phyloP scores from a whole-genome alignment of 306 rosid species.

The Macrotyloma uniflorum region DNA sequence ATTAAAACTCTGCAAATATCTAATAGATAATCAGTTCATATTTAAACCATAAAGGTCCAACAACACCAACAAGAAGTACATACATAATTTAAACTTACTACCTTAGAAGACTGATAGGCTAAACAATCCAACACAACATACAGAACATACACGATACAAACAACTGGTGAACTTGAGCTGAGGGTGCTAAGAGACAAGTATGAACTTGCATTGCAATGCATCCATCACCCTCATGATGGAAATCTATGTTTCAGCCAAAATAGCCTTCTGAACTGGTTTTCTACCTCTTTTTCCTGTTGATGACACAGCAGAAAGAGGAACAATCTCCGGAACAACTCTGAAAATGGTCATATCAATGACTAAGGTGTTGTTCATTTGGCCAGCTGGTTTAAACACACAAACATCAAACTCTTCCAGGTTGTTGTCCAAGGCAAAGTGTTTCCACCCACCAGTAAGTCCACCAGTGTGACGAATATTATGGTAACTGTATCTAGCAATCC shows the following conservation, averaged over 20 bases:
- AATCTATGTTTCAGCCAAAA: background rate
- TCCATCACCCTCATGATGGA: background rate
- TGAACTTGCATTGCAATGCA: conserved; percentile 16
- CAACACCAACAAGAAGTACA: background rate
- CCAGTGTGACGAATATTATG: conserved; percentile 41
- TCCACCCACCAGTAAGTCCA: conserved; percentile 74
- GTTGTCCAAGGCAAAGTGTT: conserved; percentile 57
- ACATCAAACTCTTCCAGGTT: conserved; percentile 72
- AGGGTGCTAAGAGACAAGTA: background rate
- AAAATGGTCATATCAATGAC: conserved; percentile 61
- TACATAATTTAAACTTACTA: background rate
- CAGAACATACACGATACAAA: conserved; percentile 3
- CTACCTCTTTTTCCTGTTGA: conserved; percentile 25
- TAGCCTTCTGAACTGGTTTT: background rate
- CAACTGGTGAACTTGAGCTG: background rate
- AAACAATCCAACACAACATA: conserved; percentile 22
- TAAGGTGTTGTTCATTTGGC: background rate
- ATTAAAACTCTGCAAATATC: background rate
- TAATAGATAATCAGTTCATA: background rate
- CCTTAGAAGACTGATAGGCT: background rate
- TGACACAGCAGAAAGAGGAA: conserved; percentile 34
- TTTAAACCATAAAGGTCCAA: background rate
- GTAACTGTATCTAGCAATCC: conserved; percentile 51
- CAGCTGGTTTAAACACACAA: conserved; percentile 58
- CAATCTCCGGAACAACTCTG: conserved; percentile 57